phyloP scores from a whole-genome alignment of 176 grass and related monocot genomes.

The Aechmea fasciata region DNA sequence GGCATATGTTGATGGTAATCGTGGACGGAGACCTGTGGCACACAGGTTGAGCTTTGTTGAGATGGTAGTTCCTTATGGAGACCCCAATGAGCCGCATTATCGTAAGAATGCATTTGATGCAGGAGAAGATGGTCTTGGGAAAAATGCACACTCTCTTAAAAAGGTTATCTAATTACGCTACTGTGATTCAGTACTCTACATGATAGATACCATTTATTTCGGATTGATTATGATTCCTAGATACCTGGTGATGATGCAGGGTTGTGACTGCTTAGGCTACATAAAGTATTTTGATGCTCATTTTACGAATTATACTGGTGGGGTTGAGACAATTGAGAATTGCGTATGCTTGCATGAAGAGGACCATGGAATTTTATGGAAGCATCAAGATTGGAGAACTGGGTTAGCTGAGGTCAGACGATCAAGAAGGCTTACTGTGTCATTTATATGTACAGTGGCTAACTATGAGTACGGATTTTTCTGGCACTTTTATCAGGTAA shows the following conservation, averaged over 20 bases:
- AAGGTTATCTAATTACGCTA: constrained; percentile 35
- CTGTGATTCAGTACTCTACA: constrained; percentile 1
- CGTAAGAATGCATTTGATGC: constrained; percentile 99
- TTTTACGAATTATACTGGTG: constrained; percentile 95
- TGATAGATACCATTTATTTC: constrained; percentile 13
- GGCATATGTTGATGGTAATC: constrained; percentile 90
- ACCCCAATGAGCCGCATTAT: constrained; percentile 97
- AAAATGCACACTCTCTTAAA: constrained; percentile 99
- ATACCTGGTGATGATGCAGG: constrained; percentile 29
- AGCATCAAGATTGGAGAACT: constrained; percentile 99
- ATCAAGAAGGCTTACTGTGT: constrained; percentile 92
- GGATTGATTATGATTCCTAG: not conserved
- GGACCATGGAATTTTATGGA: constrained; percentile 98
- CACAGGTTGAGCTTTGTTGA: constrained; percentile 98
- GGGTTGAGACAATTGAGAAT: constrained; percentile 96
- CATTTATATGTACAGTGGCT: constrained; percentile 98
- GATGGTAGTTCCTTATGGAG: constrained; percentile 99
- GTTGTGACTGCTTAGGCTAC: constrained; percentile 94
- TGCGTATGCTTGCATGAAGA: constrained; percentile 99
- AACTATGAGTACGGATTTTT: constrained; percentile 99
- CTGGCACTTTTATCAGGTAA: constrained; percentile 99
- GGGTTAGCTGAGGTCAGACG: constrained; percentile 96
- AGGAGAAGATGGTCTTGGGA: constrained; percentile 97
- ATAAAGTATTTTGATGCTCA: constrained; percentile 99
- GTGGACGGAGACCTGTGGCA: constrained; percentile 83